Percentiles rank a stretch among this genome's conserved stretches.
Conservation (phyloP, 2,329 filamentous ascomycete genomes). For the Scorias spongiosa region DNA sequence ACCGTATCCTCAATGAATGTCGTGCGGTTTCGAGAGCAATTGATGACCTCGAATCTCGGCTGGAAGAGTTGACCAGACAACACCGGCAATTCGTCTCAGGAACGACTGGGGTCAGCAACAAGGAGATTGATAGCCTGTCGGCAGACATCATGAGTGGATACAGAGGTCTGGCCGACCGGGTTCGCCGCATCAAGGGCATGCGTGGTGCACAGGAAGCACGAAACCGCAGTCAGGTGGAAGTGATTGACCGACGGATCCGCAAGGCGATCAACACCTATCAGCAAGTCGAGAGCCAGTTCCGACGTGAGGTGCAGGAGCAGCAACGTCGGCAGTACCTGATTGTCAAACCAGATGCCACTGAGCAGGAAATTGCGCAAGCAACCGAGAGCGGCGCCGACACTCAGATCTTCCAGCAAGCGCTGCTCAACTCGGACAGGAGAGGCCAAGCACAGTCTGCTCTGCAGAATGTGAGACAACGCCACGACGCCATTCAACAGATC, state of each 20-base stretch:
- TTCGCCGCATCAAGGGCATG: conserved; percentile 70
- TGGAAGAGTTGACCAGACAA: conserved; percentile 55
- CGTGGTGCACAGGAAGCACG: conserved; percentile 55
- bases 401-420: conserved; percentile 76
- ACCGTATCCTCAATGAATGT: conserved; percentile 72
- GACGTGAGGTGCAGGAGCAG: conserved; percentile 65
- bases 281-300: conserved; percentile 62
- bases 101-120: conserved; percentile 43
- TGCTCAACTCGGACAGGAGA: conserved; percentile 66
- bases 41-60: conserved; percentile 55
- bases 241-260: conserved; percentile 66
- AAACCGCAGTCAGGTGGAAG: conserved; percentile 68
- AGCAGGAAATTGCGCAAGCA: conserved; percentile 61
- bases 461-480: conserved; percentile 65
- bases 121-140: conserved; percentile 55
- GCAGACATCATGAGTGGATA: conserved; percentile 73
- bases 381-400: conserved; percentile 56
- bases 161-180: conserved; percentile 60
- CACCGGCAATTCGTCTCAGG: conserved; percentile 58
- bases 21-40: conserved; percentile 65
- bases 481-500: conserved; percentile 80
- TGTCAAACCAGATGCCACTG: conserved; percentile 55
- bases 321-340: conserved; percentile 84
- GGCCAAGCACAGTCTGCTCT: conserved; percentile 70
- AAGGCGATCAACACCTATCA: conserved; percentile 70